Base-by-base conservation (phyloP, 2,329 filamentous ascomycete genomes). In the Clonostachys rhizophaga region DNA sequence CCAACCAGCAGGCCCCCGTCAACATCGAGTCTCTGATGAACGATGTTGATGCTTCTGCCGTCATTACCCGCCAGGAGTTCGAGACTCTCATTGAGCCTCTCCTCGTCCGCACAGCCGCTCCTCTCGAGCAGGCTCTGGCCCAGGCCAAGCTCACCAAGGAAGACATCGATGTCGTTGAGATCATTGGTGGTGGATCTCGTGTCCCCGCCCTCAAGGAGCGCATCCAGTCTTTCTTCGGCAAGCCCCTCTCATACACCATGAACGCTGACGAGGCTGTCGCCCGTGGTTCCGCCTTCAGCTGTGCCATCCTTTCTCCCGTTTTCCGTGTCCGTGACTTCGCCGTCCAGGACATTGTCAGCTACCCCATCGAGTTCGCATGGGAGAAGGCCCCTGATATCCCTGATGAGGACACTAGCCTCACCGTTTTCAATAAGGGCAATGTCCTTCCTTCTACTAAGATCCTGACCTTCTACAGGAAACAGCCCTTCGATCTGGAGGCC, bases 1-100 rank as follows among this genome's bases (percentile, higher is more conserved):
- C 94, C 65, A 97, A 97, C 75, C 87, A 91, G 58, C 81, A 87
- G 63, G 91, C 92, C 16, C 90, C 92, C 44, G 72, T 99, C 68
- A 97, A 91, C 78, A 95, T 99, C 61, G 94, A 99, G 76, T 96
- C 91, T 35, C 78, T 99, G 58, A 97, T 99, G 91, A 95, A 97
- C 70, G 94, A 99, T 66, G 76, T 96, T 52, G 94, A 99, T 66
- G 94, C 96, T 36, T 83, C 82, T 46, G 77, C 87, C 50, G 87
- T 95, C 79, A 79, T 99, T 63, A 96, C 92, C 67, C 87, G 94
- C 54, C 89, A 96, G 63, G 92, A 97, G 65, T 84, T 99, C 49
- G 94, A 99, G 76, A 84, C 86, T 53, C 84, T 99, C 67, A 83
- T 96, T 53, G 83, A 89, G 74, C 90, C 91, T 41, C 78, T 97